These are phyloP conservation scores for Cylindrotheca fusiformis DNA, from an alignment of 108 stramenopile genomes.

Conservation along the genomic window DNA sequence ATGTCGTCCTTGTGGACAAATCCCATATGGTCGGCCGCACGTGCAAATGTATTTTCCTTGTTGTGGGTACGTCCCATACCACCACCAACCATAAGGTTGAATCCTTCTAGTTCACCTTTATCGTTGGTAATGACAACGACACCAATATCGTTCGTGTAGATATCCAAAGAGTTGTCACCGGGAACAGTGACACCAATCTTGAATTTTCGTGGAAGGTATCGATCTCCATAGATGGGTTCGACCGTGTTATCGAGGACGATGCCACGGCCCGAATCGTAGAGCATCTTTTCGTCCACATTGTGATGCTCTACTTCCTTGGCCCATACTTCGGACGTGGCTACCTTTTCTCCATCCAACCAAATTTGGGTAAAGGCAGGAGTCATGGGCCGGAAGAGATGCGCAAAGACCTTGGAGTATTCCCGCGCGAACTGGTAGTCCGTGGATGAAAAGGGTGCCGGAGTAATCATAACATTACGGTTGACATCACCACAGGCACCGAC, in stretches of 20 bases:
- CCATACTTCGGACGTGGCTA: conserved; percentile 91
- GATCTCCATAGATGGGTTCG: conserved; percentile 96
- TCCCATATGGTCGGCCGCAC: conserved; percentile 95
- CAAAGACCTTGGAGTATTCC: conserved; percentile 86
- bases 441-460: conserved; percentile 88
- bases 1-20: conserved; percentile 94
- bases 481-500: conserved; percentile 99
- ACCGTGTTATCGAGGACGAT: conserved; percentile 79
- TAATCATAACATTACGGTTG: conserved; percentile 94
- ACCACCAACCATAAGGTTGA: conserved; percentile 96
- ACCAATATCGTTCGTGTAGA: conserved; percentile 98
- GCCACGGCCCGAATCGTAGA: conserved; percentile 82
- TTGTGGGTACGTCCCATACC: conserved; percentile 98
- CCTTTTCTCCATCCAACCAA: conserved; percentile 97
- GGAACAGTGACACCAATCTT: conserved; percentile 98
- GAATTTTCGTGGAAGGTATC: conserved; percentile 97
- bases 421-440: conserved; percentile 78
- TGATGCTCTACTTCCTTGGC: conserved; percentile 68
- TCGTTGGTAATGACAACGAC: conserved; percentile 82
- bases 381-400: conserved; percentile 94
- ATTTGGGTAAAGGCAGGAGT: conserved; percentile 91
- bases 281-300: conserved; percentile 77
- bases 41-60: conserved; percentile 96
- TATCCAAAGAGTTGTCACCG: conserved; percentile 95
- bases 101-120: conserved; percentile 79